Base-by-base conservation (phyloP, 31 red algal species). In the Endocladia muricata region DNA sequence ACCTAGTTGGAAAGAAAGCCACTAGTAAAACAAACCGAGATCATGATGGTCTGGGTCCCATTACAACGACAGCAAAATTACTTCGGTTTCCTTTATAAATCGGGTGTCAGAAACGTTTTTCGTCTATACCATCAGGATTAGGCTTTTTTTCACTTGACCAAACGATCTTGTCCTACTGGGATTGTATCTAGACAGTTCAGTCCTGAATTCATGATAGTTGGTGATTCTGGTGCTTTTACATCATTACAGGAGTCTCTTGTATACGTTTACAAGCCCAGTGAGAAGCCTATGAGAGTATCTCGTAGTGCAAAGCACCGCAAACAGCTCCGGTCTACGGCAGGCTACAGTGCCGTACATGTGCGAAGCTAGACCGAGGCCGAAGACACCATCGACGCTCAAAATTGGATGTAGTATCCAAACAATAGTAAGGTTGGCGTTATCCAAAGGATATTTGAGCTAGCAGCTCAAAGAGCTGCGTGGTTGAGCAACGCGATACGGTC, bases 101-200 rank as follows among this genome's bases (percentile, higher is more conserved):
- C 41, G 25, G 68, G 23, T 21, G 51, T 48, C 25, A 49, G 37
- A 22, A 47, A 3, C 25, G 5, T 21, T 49, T 7, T 0, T 42
- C 68, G 23, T 72, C 68, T 4, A 25, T 0, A 23, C n/a, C 37
- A 22, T 72, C 68, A 4, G 51, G 34, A 47, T 49, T 72, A 47
- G 51, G 31, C 58, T 8, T 72, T 51, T 72, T 1, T 38, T 11
- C 40, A 42, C 51, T 42, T 3, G 68, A 72, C 37, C 41, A 72
- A 6, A 48, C 37, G 22, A 44, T n/a, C 15, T n/a, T 33, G 35
- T 39, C 41, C 37, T 33, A 72, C 34, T 72, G 4, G 3, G 37
- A n/a, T 11, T 7, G 22, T 21, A 13, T 47, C 41, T 33, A 72
- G 1, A n/a, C 51, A 37, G n/a, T 72, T 6, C 34, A n/a, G 7